Conservation (phyloP, 2,329 filamentous ascomycete species). For the Ophiostoma ulmi region DNA sequence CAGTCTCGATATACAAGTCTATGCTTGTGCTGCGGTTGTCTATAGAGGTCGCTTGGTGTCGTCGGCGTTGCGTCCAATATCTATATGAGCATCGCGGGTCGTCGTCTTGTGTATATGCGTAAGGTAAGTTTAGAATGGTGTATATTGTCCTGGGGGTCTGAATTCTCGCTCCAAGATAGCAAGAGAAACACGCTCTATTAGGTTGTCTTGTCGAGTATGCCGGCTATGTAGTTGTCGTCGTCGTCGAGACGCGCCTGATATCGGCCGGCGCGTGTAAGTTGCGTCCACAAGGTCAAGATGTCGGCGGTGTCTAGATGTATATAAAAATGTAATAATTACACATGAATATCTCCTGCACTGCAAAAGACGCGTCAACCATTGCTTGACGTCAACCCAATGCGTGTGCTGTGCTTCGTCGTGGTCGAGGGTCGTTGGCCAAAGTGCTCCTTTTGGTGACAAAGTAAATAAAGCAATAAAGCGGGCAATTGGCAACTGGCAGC, state of each 20-base stretch:
- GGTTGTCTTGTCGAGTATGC: background rate
- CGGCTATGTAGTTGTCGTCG: background rate
- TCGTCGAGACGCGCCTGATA: conserved; percentile 3
- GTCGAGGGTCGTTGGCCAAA: background rate
- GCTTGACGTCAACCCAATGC: background rate
- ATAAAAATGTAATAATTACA: background rate
- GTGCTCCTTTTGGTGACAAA: background rate
- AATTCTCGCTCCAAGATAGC: background rate
- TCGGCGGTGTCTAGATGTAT: background rate
- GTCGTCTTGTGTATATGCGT: background rate
- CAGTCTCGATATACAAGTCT: background rate
- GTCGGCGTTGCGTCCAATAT: background rate
- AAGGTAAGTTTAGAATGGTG: background rate
- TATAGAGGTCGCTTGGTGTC: background rate
- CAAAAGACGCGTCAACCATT: conserved; percentile 1
- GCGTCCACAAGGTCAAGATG: background rate
- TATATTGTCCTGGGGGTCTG: background rate
- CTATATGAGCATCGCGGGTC: background rate
- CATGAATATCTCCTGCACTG: background rate
- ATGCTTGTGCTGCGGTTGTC: background rate
- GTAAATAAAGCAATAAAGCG: conserved; percentile 6
- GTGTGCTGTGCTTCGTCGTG: background rate
- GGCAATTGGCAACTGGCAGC: background rate
- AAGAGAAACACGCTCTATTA: background rate
- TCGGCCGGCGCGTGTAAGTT: conserved; percentile 3